Evolutionary conservation across 2,329 filamentous ascomycete genomes (phyloP).

Genomic region (Dothidotthia symphoricarpi): DNA sequence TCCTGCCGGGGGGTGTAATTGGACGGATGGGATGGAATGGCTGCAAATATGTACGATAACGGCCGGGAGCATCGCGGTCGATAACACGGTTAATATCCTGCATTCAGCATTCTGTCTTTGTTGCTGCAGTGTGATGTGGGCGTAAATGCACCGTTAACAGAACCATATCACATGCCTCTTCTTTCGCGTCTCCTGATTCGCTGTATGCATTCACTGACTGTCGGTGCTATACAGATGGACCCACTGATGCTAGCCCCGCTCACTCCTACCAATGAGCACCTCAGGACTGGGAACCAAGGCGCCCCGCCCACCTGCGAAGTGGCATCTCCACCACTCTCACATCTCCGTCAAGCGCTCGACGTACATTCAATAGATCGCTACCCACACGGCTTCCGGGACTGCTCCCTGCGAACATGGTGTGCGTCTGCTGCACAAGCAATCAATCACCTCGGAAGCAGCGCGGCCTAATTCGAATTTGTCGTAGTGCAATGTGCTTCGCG

Average conservation of each 20-base stretch:
- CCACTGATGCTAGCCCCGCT: conserved; percentile 27
- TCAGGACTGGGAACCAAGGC: conserved; percentile 10
- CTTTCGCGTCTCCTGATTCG: conserved; percentile 19
- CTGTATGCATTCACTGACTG: conserved; percentile 27
- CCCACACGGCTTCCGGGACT: conserved; percentile 27
- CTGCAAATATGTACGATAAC: conserved; percentile 36
- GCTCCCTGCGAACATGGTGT: conserved; percentile 32
- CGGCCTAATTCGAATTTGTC: conserved; percentile 21
- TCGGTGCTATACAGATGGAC: conserved; percentile 21
- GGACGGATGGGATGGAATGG: conserved; percentile 21
- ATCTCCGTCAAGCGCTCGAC: conserved; percentile 37
- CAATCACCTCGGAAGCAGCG: conserved; percentile 30
- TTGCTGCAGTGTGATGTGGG: conserved; percentile 36
- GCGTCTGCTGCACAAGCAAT: conserved; percentile 34
- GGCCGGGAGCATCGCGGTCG: conserved; percentile 23
- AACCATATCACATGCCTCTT: conserved; percentile 29
- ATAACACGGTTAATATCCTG: conserved; percentile 10
- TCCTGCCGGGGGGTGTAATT: conserved; percentile 18
- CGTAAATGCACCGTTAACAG: conserved; percentile 24
- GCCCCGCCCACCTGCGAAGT: conserved; percentile 26
- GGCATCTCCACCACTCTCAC: conserved; percentile 34
- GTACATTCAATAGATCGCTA: conserved; percentile 38
- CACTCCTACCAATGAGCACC: conserved; percentile 19
- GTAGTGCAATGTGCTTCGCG: conserved; percentile 31
- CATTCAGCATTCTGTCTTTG: conserved; percentile 14